These are phyloP conservation scores for Mycena floridula DNA, from an alignment of 768 basidiomycete species.

Conservation along the genomic window DNA sequence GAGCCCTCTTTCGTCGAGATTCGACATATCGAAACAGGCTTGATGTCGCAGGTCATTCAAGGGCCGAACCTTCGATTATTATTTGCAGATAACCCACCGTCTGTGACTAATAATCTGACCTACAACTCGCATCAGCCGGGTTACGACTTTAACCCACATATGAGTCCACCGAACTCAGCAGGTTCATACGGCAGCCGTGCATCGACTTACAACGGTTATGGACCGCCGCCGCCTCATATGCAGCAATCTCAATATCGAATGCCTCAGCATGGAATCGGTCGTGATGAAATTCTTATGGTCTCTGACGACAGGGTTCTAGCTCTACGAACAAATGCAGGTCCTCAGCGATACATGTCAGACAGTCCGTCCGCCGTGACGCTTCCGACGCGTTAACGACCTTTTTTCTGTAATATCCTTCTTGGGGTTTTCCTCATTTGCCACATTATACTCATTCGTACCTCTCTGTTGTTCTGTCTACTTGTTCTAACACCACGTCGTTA, in stretches of 20 bases:
- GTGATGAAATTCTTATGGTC: conserved; percentile 85
- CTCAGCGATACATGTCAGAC: conserved; percentile 35
- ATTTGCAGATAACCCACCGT: conserved; percentile 91
- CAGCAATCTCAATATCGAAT: conserved; percentile 38
- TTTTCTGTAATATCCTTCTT: too few relatives aligned
- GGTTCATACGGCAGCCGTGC: neutral
- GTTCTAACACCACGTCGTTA: too few relatives aligned
- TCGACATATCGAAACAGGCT: conserved; percentile 88
- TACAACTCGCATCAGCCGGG: conserved; percentile 21
- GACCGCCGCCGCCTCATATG: conserved; percentile 19
- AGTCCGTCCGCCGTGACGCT: conserved; percentile 38
- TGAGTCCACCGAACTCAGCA: conserved; percentile 1
- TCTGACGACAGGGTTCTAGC: conserved; percentile 83
- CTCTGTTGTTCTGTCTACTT: too few relatives aligned
- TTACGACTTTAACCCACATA: conserved; percentile 12
- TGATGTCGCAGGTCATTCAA: conserved; percentile 91
- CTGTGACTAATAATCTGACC: conserved; percentile 57
- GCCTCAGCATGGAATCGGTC: conserved; percentile 44
- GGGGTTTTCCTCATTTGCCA: too few relatives aligned
- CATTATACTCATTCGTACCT: too few relatives aligned
- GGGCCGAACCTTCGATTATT: conserved; percentile 85
- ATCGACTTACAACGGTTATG: conserved; percentile 30
- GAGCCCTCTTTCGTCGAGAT: conserved; percentile 97
- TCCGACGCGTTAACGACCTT: conserved; percentile 10
- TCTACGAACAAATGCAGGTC: conserved; percentile 44